Conservation (phyloP, 176 grass and related monocot genomes). For the Olyra latifolia region DNA sequence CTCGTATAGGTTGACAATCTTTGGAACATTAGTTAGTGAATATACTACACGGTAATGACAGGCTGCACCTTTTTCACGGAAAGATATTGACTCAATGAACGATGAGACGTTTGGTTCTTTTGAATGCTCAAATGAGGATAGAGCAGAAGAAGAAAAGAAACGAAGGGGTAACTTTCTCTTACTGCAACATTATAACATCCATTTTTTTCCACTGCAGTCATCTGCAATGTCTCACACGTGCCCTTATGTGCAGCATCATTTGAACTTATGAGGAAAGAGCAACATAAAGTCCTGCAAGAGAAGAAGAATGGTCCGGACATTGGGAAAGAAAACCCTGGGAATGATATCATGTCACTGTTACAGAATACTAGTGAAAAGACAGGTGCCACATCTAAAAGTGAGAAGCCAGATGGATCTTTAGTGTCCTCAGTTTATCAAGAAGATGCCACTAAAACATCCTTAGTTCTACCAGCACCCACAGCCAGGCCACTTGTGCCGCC, state of each 20-base stretch:
- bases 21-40: slow-evolving; percentile 27
- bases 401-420: slow-evolving; percentile 47
- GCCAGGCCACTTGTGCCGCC: slow-evolving; percentile 47
- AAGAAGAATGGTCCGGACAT: slow-evolving; percentile 57
- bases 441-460: slow-evolving; percentile 44
- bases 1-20: background rate
- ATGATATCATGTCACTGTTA: slow-evolving; percentile 65
- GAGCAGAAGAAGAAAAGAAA: slow-evolving; percentile 87
- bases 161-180: slow-evolving; percentile 62
- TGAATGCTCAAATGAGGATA: slow-evolving; percentile 73
- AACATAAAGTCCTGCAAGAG: slow-evolving; percentile 82
- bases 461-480: slow-evolving; percentile 28
- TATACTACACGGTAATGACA: slow-evolving; percentile 25
- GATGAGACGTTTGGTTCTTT: slow-evolving; percentile 95
- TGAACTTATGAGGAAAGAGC: slow-evolving; percentile 98
- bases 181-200: background rate
- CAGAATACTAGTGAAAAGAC: slow-evolving; percentile 52
- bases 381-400: slow-evolving; percentile 36
- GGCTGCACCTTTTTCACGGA: slow-evolving; percentile 59
- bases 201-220: background rate
- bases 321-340: slow-evolving; percentile 49
- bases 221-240: slow-evolving; percentile 23
- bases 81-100: slow-evolving; percentile 76
- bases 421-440: slow-evolving; percentile 44
- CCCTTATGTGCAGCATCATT: slow-evolving; percentile 73